Evolutionary conservation across 2,329 filamentous ascomycete species (phyloP), one percentile per base, ranked within the genome.

Genomic region (Arachnomyces sp.): DNA sequence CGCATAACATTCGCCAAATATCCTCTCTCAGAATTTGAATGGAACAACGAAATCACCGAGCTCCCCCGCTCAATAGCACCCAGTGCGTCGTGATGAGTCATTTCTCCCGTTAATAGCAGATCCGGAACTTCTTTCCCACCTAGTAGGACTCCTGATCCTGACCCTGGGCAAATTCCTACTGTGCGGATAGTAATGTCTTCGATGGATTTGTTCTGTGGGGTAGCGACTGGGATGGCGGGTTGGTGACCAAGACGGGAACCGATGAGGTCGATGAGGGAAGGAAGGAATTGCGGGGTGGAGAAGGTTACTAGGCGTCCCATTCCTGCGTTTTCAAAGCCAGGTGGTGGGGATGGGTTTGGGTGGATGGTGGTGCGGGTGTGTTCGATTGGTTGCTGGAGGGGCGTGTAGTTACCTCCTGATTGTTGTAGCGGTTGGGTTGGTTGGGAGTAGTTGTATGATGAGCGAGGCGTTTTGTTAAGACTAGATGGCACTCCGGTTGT

Each of bases 51-150:
- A 38, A 96, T 76, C 1, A 96, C 84, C 40, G 79, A 82, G 47
- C 81, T 81, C 1, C 89, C 89, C 43, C 81, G 76, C 67, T 95
- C 89, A 18, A 84, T 86, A 1, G 88, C 86, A 30, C 84, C 78
- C 43, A 98, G 73, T 2, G 90, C 88, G 48, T 92, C 87, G 59
- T 98, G 92, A 59, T 98, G 92, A 54, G 79, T 84, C 71, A 96
- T 77, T 67, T 98, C 92, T 2, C 92, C 92, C 0, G 87, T 96
- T 51, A 98, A 84, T 3, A 93, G 65, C 30, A 96, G 62, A 55
- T 95, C 87, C 0, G 88, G 86, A 31, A 64, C 55, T 2, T 53
- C 46, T 2, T 51, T 49, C 8, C 49, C 39, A 13, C 46, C 39
- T 43, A 95, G 75, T 14, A 96, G 54, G 1, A 71, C 73, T 30